Evolutionary conservation across 805 yeast species (phyloP).

Genomic region (Starmera amethionina): DNA sequence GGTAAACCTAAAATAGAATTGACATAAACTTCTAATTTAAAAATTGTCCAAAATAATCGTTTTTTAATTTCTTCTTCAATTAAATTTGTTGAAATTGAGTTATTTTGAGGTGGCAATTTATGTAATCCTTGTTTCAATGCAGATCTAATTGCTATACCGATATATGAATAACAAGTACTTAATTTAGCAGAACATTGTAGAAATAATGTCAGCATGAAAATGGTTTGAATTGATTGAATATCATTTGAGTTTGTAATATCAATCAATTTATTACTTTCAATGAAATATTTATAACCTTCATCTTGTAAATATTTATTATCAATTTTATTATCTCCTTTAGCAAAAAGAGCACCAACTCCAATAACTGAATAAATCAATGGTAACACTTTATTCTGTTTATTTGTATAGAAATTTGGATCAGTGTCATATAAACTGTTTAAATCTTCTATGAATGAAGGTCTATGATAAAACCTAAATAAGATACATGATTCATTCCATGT

Average conservation of each 20-base stretch:
- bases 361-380: slow-evolving; percentile 80
- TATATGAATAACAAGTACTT: slow-evolving; percentile 81
- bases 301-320: slow-evolving; percentile 38
- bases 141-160: slow-evolving; percentile 78
- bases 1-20: slow-evolving; percentile 85
- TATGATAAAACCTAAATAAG: slow-evolving; percentile 73
- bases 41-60: slow-evolving; percentile 80
- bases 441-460: slow-evolving; percentile 71
- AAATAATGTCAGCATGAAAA: slow-evolving; percentile 78
- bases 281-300: slow-evolving; percentile 73
- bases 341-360: slow-evolving; percentile 80
- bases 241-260: slow-evolving; percentile 80
- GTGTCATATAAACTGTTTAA: slow-evolving; percentile 67
- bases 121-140: slow-evolving; percentile 80
- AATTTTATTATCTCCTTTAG: slow-evolving; percentile 30
- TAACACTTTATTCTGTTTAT: slow-evolving; percentile 62
- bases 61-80: slow-evolving; percentile 78
- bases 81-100: slow-evolving; percentile 57
- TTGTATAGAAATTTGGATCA: slow-evolving; percentile 61
- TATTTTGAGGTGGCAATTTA: slow-evolving; percentile 43
- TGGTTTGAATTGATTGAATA: slow-evolving; percentile 71
- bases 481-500: slow-evolving; percentile 87
- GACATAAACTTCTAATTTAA: slow-evolving; percentile 84
- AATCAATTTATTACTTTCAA: slow-evolving; percentile 68
- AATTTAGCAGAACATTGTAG: slow-evolving; percentile 82